Base-by-base conservation (phyloP, 306 rosid genomes). In the Vicia sativa region DNA sequence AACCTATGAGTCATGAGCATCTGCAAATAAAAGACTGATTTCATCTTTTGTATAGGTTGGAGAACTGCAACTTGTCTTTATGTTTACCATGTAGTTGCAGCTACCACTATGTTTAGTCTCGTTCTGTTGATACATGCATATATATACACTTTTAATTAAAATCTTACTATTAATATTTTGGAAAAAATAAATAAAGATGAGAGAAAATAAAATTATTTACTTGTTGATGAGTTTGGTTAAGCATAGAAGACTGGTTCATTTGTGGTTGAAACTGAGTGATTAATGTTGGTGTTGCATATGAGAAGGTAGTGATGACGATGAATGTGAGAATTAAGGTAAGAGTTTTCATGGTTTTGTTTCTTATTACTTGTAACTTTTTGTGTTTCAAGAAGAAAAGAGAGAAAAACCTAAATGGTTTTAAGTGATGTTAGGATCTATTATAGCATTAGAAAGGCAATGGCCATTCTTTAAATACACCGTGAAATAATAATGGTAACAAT, bases 1-100 rank as follows among this genome's bases (percentile, higher is more conserved):
- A 10, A 84, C 87, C 95, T 50, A 85, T 63, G 81, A 75, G 64
- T 96, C 95, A 67, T 82, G 60, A 16, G 90, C 95, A 60, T 92
- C 97, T 7, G 96, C 95, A 53, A 92, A 92, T 3, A 82, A 4
- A 63, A 87, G 76, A 69, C 95, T 84, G 71, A 89, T 85, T 12
- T 52, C 75, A 65, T 89, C 96, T 71, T 87, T 82, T 1, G 97
- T 91, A 66, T 85, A 80, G 7, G 59, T 52, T 31, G 92, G 65
- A 34, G 97, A 92, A 25, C 66, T 55, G 61, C 90, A 89, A 70
- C 97, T 92, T 28, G 97, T 89, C 72, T 16, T 84, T 44, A 89
- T 84, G 25, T 80, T 52, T 2, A 85, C 88, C 1, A 74, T 66
- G 87, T 68, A 92, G n/a, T 83, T 72, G 43, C 96, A 92, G 74